Base-by-base conservation (phyloP, 2,329 filamentous ascomycete genomes). In the Grosmannia clavigera region DNA sequence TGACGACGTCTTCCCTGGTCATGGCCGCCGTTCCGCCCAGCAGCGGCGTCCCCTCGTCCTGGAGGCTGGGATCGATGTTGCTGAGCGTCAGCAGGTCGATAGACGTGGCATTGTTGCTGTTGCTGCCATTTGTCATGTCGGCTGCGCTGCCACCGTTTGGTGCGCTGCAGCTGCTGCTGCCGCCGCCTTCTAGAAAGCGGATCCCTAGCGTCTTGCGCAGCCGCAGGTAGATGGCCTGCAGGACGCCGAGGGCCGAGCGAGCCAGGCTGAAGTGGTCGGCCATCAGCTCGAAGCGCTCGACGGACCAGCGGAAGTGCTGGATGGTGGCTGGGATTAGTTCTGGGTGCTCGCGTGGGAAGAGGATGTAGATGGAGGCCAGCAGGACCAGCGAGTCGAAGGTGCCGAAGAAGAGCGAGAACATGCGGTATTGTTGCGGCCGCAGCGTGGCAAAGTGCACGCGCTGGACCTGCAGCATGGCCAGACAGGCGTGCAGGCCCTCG, bases 371-470 rank as follows among this genome's bases (percentile, higher is more conserved):
- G 22, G 81, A 78, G 0, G 82, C 79, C 58, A 84, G 74, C 60
- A 85, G 73, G 19, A 85, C 80, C 25, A 84, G 78, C 16, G 83
- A 82, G 65, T 86, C 83, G 61, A 86, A 85, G 7, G 81, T 84
- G 58, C 81, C 81, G 58, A 83, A 84, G 67, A 85, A 84, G 3
- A 85, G 72, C 19, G 77, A 74, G 64, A 81, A 81, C 66, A 76
- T 76, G 64, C 76, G 77, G 65, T 79, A 84, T 57, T 82, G 77
- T 51, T 78, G 74, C 19, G 77, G 75, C 22, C 73, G 73, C 14
- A 83, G 68, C 38, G 73, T 70, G 59, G 76, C 72, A 65, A 82
- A 79, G 56, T 79, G 74, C 43, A 71, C 67, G 61, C 76, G 73
- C 67, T 85, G 82, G 19, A 79, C 72, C 29, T 79, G 75, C 2